Evolutionary conservation across 139 green algal genomes (phyloP), one percentile per base, ranked within the genome.

Genomic region (Chlamydomonas incerta): DNA sequence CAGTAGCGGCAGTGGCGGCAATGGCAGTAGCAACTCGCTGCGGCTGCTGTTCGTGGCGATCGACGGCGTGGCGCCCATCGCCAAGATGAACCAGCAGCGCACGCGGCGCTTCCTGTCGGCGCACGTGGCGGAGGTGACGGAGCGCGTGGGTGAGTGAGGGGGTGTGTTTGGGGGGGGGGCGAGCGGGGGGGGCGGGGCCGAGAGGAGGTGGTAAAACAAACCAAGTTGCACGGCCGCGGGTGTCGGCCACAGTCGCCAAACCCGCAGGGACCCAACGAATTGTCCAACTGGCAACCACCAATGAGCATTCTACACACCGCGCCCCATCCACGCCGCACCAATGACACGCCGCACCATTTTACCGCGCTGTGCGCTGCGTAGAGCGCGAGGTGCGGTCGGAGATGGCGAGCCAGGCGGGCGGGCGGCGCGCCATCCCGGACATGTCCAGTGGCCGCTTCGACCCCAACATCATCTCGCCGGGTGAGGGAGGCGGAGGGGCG

Each of bases 41-140:
- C 72, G 72, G 60, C 60, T 93, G 79, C 55, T 95, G 60, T 84
- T 95, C 37, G 62, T 94, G 55, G 92, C 90, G 21, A 75, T 95
- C 66, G 94, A 98, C 75, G 94, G 96, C 37, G 95, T 98, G 47
- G 96, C 96, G 0, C 96, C 96, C 0, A 86, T 92, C 14, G 96
- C 96, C 31, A 98, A 98, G 93, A 98, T 98, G 94, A 96, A 95
- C 79, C 96, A 98, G 92, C 96, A 98, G 90, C 91, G 96, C 26
- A 95, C 92, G 3, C 86, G 96, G 6, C 90, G 96, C 35, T 98
- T 98, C 92, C 91, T 96, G 63, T 92, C 95, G 52, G 96, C 95
- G 23, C 88, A 98, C 83, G 92, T 95, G 65, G 90, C 87, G 29
- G 80, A 90, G 41, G 72, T 93, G 35, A 89, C 87, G 34, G 92